phyloP scores from a whole-genome alignment of 1,139 yeast species.

The Petasospora rhodanensis region DNA sequence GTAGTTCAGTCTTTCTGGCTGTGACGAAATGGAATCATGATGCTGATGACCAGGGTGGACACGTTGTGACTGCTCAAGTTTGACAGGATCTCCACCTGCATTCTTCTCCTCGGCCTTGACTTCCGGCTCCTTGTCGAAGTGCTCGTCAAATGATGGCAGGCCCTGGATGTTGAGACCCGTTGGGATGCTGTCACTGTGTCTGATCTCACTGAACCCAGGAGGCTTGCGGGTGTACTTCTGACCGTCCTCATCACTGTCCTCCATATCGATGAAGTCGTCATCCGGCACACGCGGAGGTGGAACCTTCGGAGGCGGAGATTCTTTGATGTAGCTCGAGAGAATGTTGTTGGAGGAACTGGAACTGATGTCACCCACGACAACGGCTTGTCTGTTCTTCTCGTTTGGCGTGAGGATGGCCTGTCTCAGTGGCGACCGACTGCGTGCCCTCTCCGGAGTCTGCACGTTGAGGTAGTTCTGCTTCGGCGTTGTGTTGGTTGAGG shows the following conservation, averaged over 20 bases:
- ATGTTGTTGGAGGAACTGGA: slow-evolving; percentile 24
- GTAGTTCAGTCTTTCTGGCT: no score
- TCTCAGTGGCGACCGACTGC: slow-evolving; percentile 16
- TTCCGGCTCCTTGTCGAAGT: slow-evolving; percentile 7
- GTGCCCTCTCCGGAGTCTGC: slow-evolving; percentile 9
- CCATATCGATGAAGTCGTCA: slow-evolving; percentile 24
- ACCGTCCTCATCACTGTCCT: slow-evolving; percentile 17
- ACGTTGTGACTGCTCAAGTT: slow-evolving; percentile 2
- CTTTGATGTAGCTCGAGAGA: slow-evolving; percentile 19
- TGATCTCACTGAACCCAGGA: slow-evolving; percentile 15
- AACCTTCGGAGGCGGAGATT: slow-evolving; percentile 21
- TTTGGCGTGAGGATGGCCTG: slow-evolving; percentile 20
- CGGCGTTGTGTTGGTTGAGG: slow-evolving; percentile 1
- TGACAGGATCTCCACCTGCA: background rate
- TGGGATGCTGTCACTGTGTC: slow-evolving; percentile 19
- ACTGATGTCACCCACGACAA: slow-evolving; percentile 25
- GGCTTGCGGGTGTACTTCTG: slow-evolving; percentile 15
- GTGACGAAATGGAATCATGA: no score
- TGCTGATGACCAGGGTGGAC: no score
- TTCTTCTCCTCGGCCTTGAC: background rate
- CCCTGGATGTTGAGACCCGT: slow-evolving; percentile 21
- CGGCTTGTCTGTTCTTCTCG: slow-evolving; percentile 29
- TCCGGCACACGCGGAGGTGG: slow-evolving; percentile 18
- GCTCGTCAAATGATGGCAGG: slow-evolving; percentile 16
- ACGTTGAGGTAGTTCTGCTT: slow-evolving; percentile 2